Evolutionary conservation across 1,284 basidiomycete genomes (phyloP).

Genomic region (Ustilago hordei): DNA sequence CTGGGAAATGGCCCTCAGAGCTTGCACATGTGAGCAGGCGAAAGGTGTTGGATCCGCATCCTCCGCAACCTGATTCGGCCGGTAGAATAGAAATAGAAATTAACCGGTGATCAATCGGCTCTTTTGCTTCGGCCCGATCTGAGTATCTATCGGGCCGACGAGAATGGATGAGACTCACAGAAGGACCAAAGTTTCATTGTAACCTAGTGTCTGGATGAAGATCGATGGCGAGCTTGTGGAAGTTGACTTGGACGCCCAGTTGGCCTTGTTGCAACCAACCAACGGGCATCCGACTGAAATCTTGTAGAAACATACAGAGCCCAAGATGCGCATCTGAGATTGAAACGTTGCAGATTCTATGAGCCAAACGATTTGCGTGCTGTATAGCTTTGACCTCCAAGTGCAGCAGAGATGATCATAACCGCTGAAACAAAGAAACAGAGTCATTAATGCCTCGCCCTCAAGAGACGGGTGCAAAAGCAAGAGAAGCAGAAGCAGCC

Average conservation of each 20-base stretch:
- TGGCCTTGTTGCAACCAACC: not conserved
- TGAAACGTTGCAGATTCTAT: constrained; percentile 5
- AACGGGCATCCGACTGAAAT: not conserved
- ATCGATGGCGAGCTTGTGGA: constrained; percentile 5
- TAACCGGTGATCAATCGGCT: constrained; percentile 10
- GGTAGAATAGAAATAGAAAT: not conserved
- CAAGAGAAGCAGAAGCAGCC: not conserved
- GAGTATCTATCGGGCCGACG: not conserved
- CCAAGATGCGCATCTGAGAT: constrained; percentile 20
- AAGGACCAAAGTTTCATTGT: not conserved
- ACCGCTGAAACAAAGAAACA: no score
- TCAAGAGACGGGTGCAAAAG: no score
- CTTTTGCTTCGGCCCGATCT: constrained; percentile 1
- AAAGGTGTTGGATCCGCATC: constrained; percentile 23
- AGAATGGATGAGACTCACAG: not conserved
- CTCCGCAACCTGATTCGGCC: constrained; percentile 23
- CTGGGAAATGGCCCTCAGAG: constrained; percentile 16
- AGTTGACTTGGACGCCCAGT: constrained; percentile 1
- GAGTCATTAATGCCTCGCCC: no score
- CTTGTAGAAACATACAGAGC: constrained; percentile 14
- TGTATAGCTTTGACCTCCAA: not conserved
- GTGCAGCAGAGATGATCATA: no score
- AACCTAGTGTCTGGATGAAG: not conserved
- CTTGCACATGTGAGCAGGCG: no score
- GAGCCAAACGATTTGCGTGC: not conserved